phyloP scores from a whole-genome alignment of 192 early-diverging fungal genomes.

The Irineochytrium annulatum region DNA sequence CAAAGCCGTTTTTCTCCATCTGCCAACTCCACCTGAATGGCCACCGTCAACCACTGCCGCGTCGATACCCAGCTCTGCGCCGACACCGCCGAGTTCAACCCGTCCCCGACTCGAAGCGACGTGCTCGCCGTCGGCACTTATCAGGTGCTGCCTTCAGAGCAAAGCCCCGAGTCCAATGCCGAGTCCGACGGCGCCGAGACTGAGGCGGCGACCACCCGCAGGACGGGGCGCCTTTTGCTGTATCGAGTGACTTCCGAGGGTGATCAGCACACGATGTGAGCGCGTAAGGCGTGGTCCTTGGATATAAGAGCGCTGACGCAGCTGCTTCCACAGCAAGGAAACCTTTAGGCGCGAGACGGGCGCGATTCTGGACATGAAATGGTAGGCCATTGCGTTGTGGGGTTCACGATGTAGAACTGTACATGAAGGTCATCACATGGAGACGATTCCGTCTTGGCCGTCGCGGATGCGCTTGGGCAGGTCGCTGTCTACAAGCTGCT shows the following conservation, averaged over 20 bases:
- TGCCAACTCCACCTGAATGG: no score
- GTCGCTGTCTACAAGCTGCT: conserved; percentile 20
- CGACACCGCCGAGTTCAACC: conserved; percentile 53
- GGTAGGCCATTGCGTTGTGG: conserved; percentile 49
- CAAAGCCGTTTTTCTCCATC: no score
- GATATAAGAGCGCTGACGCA: neutral
- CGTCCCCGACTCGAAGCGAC: conserved; percentile 11
- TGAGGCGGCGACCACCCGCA: conserved; percentile 34
- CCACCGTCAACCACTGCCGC: no score
- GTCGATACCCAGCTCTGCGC: conserved; percentile 51
- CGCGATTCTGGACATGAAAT: conserved; percentile 52
- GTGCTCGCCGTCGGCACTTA: conserved; percentile 50
- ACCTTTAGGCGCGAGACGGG: conserved; percentile 51
- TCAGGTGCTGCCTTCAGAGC: conserved; percentile 45
- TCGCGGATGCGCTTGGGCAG: conserved; percentile 28
- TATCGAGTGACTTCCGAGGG: conserved; percentile 32
- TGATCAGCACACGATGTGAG: neutral
- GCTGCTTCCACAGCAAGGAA: conserved; percentile 40
- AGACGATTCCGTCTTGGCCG: conserved; percentile 6
- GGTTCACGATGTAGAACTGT: neutral
- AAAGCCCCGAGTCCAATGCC: no score
- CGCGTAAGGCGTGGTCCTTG: neutral
- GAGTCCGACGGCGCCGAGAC: neutral
- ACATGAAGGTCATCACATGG: neutral
- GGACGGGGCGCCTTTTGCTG: conserved; percentile 67